Base-by-base conservation (phyloP, 192 early-diverging fungal species). In the Coemansia biformis region DNA sequence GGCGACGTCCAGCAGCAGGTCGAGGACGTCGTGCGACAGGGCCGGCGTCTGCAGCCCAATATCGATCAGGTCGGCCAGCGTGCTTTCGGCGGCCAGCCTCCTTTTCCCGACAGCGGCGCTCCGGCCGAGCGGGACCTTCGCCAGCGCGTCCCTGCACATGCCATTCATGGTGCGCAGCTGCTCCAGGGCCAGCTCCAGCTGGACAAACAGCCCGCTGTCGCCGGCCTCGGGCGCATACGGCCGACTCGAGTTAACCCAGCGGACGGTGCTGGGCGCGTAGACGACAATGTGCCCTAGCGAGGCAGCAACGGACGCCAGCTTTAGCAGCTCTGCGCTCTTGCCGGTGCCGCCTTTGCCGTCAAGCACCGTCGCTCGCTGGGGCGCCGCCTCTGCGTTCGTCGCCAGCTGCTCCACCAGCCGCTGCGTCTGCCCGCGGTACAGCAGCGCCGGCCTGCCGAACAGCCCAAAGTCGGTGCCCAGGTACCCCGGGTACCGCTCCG, bases 311-410 rank as follows among this genome's bases (percentile, higher is more conserved):
- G 56, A 30, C 8, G 66, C 72, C 36, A 64, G 30, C 40, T 63
- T 75, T 51, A 75, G 29, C 34, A 75, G 48, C 46, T 66, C 66
- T 7, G 66, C 72, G 46, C 72, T 75, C 38, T 75, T 75, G 6
- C 72, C 72, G 1, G 50, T 24, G 11, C 72, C 72, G 18, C 43
- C 38, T 32, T 35, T 47, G 11, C 72, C 72, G 28, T 63, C 49
- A n/a, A 75, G 22, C 16, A 75, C 55, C 13, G 53, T 32, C 8
- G 66, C 66, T 15, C 45, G 34, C 16, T 43, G 48, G 13, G 63
- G 59, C 24, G 51, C 59, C 12, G 29, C 16, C 4, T 38, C 29
- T 4, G 51, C 43, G 17, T 23, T 14, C 26, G 41, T 23, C 2
- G 38, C 31, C 33, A 66, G 37, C 47, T 51, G 72, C 14, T 53